Evolutionary conservation across 2,329 filamentous ascomycete genomes (phyloP), one percentile per base, ranked within the genome.

Genomic region (Periconia digitata): DNA sequence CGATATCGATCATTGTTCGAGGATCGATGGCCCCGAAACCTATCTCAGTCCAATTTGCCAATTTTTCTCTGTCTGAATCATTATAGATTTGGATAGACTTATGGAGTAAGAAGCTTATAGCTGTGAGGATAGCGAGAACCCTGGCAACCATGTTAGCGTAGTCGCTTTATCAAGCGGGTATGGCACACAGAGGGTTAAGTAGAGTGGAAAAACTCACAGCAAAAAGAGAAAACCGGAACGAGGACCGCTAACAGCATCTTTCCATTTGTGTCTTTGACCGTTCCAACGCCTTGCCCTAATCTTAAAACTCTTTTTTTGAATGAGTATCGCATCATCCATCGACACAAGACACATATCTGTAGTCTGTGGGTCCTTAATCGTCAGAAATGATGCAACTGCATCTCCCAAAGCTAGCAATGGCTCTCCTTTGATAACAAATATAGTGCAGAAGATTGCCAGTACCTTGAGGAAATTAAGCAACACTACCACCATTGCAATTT

Each of bases 351-450:
- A 64, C 50, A 55, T 56, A 21, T 49, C 39, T 21, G 36, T 50
- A 3, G 55, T 55, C 1, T 44, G 47, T 13, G 39, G 5, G 17
- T 62, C 59, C 6, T 36, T 20, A 13, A 32, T 43, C 6, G 52
- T 39, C 3, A 62, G 36, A 20, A 64, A 63, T 1, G 59, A 58
- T 8, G 56, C 50, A 0, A 62, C 44, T 1, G 59, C 62, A 40
- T 64, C 62, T 10, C 60, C 62, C 41, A 62, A 56, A 0, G 55
- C 60, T 18, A 61, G 50, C 2, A 64, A 46, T 2, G 62, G 60
- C 5, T 60, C 52, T 6, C 58, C 58, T 12, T 42, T 41, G 6
- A 53, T 43, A 2, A 41, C 8, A 15, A 55, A 55, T 10, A 52
- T 51, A 1, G 51, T 42, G 16, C 46, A 52, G 8, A 61, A 54